phyloP scores from a whole-genome alignment of 352 stramenopile species.

The Halophytophthora polymorphica region DNA sequence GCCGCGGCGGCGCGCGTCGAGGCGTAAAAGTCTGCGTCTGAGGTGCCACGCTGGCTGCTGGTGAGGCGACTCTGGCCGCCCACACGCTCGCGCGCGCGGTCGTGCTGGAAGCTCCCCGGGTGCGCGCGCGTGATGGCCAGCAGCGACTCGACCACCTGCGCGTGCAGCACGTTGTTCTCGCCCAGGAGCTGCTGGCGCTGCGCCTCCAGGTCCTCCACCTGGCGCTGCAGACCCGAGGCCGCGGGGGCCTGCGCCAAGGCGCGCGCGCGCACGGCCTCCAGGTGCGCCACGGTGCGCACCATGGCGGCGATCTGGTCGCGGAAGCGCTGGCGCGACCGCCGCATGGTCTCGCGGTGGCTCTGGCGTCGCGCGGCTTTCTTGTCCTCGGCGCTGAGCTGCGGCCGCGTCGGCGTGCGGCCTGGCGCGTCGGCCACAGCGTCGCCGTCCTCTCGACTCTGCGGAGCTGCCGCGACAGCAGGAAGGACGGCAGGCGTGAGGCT shows the following conservation, averaged over 20 bases:
- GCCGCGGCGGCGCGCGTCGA: slow-evolving; percentile 2
- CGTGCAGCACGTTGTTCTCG: slow-evolving; percentile 26
- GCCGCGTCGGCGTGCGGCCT: not conserved
- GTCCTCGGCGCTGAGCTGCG: slow-evolving; percentile 17
- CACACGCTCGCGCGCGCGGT: slow-evolving; percentile 7
- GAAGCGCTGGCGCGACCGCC: slow-evolving; percentile 31
- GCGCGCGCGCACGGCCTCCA: slow-evolving; percentile 19
- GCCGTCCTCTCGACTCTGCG: slow-evolving; percentile 1
- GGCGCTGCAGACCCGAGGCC: slow-evolving; percentile 10
- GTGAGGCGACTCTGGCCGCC: not conserved
- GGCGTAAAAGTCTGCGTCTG: slow-evolving; percentile 14
- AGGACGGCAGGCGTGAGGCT: not conserved
- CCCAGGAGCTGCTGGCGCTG: slow-evolving; percentile 22
- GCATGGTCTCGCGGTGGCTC: slow-evolving; percentile 34
- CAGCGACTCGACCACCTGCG: slow-evolving; percentile 29
- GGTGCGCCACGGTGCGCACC: slow-evolving; percentile 22
- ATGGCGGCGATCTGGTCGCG: slow-evolving; percentile 29
- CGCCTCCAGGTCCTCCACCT: slow-evolving; percentile 22
- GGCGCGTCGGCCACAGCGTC: not conserved
- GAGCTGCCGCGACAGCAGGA: slow-evolving; percentile 15
- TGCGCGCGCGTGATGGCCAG: slow-evolving; percentile 24
- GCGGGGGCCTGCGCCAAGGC: slow-evolving; percentile 7
- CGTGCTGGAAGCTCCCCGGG: slow-evolving; percentile 23
- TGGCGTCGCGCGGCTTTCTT: slow-evolving; percentile 16
- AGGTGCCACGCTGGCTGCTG: not conserved